These are phyloP conservation scores for Coniochaeta sp. DNA, from an alignment of 2,329 filamentous ascomycete species.

Conservation along the genomic window DNA sequence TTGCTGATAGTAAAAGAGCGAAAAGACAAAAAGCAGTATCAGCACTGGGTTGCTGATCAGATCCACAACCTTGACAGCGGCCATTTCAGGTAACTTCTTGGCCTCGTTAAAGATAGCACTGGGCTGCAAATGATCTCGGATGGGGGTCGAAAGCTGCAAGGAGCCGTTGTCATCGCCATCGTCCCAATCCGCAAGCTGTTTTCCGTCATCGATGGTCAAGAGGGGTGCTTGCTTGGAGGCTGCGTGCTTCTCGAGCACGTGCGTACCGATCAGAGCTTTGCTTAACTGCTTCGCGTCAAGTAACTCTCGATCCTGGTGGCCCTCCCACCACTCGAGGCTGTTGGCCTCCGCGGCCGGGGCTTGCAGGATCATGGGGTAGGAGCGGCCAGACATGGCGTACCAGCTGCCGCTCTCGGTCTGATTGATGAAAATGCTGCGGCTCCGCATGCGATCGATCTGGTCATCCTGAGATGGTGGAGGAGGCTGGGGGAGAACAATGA, in stretches of 20 bases:
- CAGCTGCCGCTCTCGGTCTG: conserved; percentile 80
- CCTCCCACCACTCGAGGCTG: conserved; percentile 40
- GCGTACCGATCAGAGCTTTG: conserved; percentile 63
- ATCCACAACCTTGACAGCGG: conserved; percentile 42
- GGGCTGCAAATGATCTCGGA: conserved; percentile 17
- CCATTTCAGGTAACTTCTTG: conserved; percentile 41
- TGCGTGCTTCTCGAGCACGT: conserved; percentile 46
- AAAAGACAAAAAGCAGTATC: conserved; percentile 34
- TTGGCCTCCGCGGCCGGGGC: conserved; percentile 42
- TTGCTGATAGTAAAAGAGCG: conserved; percentile 37
- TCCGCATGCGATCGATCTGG: conserved; percentile 43
- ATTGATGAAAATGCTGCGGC: conserved; percentile 73
- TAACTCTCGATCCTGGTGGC: conserved; percentile 24
- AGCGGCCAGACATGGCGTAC: conserved; percentile 85
- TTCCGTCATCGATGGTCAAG: conserved; percentile 26
- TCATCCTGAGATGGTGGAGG: conserved; percentile 51
- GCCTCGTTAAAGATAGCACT: conserved; percentile 41
- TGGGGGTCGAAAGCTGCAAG: conserved; percentile 15
- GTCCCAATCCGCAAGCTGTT: background rate
- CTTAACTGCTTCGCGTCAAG: conserved; percentile 41
- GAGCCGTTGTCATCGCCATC: background rate
- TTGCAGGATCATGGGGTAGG: conserved; percentile 79
- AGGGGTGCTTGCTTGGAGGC: conserved; percentile 24
- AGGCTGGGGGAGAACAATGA: conserved; percentile 84
- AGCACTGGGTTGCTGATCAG: conserved; percentile 49